Base-by-base conservation (phyloP, 2,329 filamentous ascomycete species). In the Colletotrichum phormii region DNA sequence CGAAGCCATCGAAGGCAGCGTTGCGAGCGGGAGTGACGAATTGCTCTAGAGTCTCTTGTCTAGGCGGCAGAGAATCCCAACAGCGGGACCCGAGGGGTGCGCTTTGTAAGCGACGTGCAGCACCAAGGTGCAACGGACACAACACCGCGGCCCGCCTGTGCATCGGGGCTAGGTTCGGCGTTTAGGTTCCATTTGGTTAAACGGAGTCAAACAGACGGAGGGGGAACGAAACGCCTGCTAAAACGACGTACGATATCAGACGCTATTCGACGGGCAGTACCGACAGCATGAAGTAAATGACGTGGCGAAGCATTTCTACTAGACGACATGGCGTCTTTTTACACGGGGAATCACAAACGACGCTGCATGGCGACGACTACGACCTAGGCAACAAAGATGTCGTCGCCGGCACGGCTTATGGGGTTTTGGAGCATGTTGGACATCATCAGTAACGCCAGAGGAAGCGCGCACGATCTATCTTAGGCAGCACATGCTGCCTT, bases 11-110 rank as follows among this genome's bases (percentile, higher is more conserved):
- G 89, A 94, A 81, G 89, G 93, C 77, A 96, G 95, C 78, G 92
- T 93, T 35, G 91, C 92, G 26, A 91, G 90, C 76, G 93, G 93
- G 22, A 93, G 90, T 58, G 95, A 98, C 81, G 94, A 97, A 81
- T 86, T 97, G 72, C 77, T 88, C 59, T 87, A 77, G 80, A 42
- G 37, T 42, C 5, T 18, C 18, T 6, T 18, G 37, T 15, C 37
- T 18, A 42, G 37, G 37, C 37, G 8, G 37, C 29, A n/a, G 59
- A 26, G 26, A 29, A 18, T 18, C 18, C 53, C 18, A 18, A 13
- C 54, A 49, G 33, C 35, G 65, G 70, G 59, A 22, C 29, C 64
- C 15, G 31, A 64, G 31, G 33, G 58, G 22, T 26, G 53, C 69
- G 59, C 60, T 72, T 72, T 61, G 59, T 70, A 67, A 71, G 68